phyloP scores from a whole-genome alignment of 2,329 filamentous ascomycete species.

The Plectosphaerella plurivora region DNA sequence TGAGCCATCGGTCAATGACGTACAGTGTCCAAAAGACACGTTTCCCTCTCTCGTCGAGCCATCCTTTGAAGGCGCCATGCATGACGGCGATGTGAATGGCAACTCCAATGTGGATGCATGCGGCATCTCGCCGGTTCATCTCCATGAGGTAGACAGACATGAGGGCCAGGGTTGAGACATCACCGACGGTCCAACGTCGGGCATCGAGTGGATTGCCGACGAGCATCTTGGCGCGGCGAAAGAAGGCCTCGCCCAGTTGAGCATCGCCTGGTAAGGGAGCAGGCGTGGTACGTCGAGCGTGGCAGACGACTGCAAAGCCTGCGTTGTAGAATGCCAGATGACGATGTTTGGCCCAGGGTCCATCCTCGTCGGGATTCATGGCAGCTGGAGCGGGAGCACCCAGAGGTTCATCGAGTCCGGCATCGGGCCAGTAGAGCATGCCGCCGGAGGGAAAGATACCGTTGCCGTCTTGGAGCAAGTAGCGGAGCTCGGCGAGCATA shows the following conservation, averaged over 20 bases:
- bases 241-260: slow-evolving; percentile 36
- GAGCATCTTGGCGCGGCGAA: slow-evolving; percentile 35
- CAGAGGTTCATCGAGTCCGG: slow-evolving; percentile 24
- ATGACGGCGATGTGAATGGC: slow-evolving; percentile 44
- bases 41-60: slow-evolving; percentile 37
- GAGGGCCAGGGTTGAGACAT: slow-evolving; percentile 39
- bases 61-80: slow-evolving; percentile 42
- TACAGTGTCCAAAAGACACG: slow-evolving; percentile 49
- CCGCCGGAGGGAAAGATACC: slow-evolving; percentile 38
- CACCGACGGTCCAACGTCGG: slow-evolving; percentile 32
- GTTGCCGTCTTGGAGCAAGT: slow-evolving; percentile 40
- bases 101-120: slow-evolving; percentile 40
- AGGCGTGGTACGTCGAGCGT: slow-evolving; percentile 19
- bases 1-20: slow-evolving; percentile 43
- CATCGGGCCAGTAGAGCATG: slow-evolving; percentile 43
- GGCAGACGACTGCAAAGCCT: slow-evolving; percentile 36
- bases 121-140: slow-evolving; percentile 42
- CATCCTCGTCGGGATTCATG: slow-evolving; percentile 8
- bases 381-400: slow-evolving; percentile 13
- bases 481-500: slow-evolving; percentile 35
- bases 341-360: slow-evolving; percentile 21
- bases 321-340: slow-evolving; percentile 40
- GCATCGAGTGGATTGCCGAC: slow-evolving; percentile 44
- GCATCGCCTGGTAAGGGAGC: slow-evolving; percentile 21
- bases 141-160: slow-evolving; percentile 46